Base-by-base conservation (phyloP, 164 flowering plant species). In the Sextonia rubra region DNA sequence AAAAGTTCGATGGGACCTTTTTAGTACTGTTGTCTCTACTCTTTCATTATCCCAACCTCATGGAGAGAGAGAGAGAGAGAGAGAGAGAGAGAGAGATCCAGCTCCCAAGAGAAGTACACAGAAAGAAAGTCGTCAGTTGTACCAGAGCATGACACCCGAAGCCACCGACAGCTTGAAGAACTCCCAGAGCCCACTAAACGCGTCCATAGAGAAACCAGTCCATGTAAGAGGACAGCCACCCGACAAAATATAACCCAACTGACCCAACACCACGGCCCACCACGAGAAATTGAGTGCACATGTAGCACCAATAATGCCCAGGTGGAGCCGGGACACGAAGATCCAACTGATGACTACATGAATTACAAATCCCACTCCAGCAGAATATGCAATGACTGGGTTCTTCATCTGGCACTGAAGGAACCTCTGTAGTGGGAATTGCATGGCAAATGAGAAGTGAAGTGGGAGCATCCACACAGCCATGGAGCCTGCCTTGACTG, bases 121-220 rank as follows among this genome's bases (percentile, higher is more conserved):
- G n/a, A n/a, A n/a, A n/a, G n/a, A n/a, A n/a, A n/a, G n/a, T n/a
- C n/a, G n/a, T n/a, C n/a, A n/a, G n/a, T n/a, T n/a, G n/a, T 60
- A 84, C 87, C 75, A 71, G 37, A 83, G 80, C 88, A 85, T 83
- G 63, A 81, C 77, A 18, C 86, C 89, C 7, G 89, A 81, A 30
- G 89, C 80, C 0, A 49, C 22, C 12, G 89, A 84, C 60, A 86
- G 82, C 66, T 80, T 86, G 37, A 78, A 2, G 26, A 86, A 74
- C 58, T 77, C 82, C 86, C 87, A 82, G 9, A 86, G 80, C 2
- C 82, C 89, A n/a, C 56, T 12, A 30, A 84, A 82, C 14, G 87
- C 89, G 22, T 74, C 61, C 63, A 25, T 29, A 2, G 87, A 79
- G 66, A 86, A 82, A 4, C 89, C 88, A 11, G 64, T 76, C 89